A percentile compares a stretch with the other conserved stretches of the same genome.
Evolutionary conservation across 306 rosid genomes (phyloP).

Genomic region (Begonia loranthoides): DNA sequence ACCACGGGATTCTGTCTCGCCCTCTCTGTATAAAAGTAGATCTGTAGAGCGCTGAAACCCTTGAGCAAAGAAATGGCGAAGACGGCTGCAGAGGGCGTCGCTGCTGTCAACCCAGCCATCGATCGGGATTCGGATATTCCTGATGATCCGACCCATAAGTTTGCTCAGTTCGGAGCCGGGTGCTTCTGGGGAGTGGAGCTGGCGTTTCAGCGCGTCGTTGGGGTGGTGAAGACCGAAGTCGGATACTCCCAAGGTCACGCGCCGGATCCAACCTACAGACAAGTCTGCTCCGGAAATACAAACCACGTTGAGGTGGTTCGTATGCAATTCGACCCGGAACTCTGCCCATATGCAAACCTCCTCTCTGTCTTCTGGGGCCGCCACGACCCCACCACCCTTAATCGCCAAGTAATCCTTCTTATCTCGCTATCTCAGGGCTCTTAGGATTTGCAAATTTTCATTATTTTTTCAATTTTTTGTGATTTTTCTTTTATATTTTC

Average conservation of each 20-base stretch:
- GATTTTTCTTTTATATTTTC: no score
- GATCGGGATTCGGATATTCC: slow-evolving; percentile 48
- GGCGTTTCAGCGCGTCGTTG: slow-evolving; percentile 51
- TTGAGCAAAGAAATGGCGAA: slow-evolving; percentile 6
- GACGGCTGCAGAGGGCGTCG: not conserved
- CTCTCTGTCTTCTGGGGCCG: slow-evolving; percentile 64
- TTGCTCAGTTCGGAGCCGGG: slow-evolving; percentile 75
- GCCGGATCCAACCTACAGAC: slow-evolving; percentile 44
- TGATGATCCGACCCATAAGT: slow-evolving; percentile 35
- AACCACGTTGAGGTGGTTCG: slow-evolving; percentile 76
- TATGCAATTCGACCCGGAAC: slow-evolving; percentile 58
- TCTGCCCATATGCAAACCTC: slow-evolving; percentile 37
- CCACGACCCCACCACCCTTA: slow-evolving; percentile 53
- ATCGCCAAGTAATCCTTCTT: slow-evolving; percentile 48
- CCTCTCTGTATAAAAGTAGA: no score
- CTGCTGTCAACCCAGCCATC: slow-evolving; percentile 28
- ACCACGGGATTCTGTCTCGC: no score
- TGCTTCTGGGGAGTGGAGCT: slow-evolving; percentile 89
- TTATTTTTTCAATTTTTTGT: no score
- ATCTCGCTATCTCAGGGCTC: not conserved
- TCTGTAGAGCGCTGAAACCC: not conserved
- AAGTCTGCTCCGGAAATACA: slow-evolving; percentile 49
- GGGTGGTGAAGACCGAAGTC: slow-evolving; percentile 71
- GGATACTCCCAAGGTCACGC: slow-evolving; percentile 75
- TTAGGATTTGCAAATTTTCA: no score